Percentiles rank a stretch among this genome's conserved stretches.
Evolutionary conservation across 75 land plant genomes (phyloP).

Genomic region (Sequoia sempervirens): DNA sequence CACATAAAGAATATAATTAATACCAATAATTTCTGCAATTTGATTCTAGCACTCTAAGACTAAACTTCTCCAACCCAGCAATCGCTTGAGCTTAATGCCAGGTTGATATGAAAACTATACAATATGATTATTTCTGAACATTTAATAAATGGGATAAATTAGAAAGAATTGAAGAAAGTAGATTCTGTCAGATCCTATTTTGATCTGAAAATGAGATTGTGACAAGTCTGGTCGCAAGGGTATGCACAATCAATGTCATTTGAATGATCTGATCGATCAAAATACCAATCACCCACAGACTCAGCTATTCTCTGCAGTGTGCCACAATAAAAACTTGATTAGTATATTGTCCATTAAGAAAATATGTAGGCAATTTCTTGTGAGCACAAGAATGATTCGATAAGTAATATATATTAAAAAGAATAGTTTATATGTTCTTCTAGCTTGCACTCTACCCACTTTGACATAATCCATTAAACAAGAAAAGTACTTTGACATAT

Average conservation of each 20-base stretch:
- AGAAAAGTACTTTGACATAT: background rate
- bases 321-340: background rate
- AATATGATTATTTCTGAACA: background rate
- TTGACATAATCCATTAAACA: background rate
- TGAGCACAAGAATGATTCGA: background rate
- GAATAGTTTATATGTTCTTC: background rate
- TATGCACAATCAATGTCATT: constrained; percentile 33
- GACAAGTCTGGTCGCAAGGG: constrained; percentile 26
- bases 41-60: background rate
- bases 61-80: constrained; percentile 5
- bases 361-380: background rate
- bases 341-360: background rate
- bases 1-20: background rate
- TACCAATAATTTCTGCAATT: background rate
- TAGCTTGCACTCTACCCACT: background rate
- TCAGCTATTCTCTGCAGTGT: constrained; percentile 20
- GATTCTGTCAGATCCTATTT: background rate
- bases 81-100: background rate
- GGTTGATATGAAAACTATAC: background rate
- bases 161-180: background rate
- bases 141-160: background rate
- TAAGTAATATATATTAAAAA: background rate
- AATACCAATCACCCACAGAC: constrained; percentile 31
- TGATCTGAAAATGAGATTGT: constrained; percentile 14
- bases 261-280: constrained; percentile 4